phyloP scores from a whole-genome alignment of 148 eudicot species.

The Cornus florida region DNA sequence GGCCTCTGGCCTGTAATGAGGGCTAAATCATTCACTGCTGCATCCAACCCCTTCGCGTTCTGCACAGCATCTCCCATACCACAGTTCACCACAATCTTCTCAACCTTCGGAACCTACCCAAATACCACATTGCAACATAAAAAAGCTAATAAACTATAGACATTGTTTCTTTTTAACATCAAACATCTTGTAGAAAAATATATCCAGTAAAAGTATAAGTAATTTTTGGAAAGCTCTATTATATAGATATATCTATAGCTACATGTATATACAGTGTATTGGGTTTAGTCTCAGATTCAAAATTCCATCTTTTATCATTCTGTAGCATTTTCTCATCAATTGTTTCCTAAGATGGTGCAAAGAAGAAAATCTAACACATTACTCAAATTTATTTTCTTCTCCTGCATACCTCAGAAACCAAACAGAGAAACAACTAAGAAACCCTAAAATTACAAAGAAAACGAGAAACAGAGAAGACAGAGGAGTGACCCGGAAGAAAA shows the following conservation, averaged over 20 bases:
- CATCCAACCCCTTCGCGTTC: constrained; percentile 89
- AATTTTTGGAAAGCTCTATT: too few relatives aligned
- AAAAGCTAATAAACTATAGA: not conserved
- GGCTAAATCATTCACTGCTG: constrained; percentile 83
- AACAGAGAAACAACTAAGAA: not conserved
- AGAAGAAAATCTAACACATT: not conserved
- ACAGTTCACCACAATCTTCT: constrained; percentile 88
- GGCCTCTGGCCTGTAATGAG: constrained; percentile 90
- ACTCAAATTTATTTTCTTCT: not conserved
- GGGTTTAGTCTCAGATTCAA: too few relatives aligned
- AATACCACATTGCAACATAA: constrained; percentile 8
- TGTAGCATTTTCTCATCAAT: not conserved
- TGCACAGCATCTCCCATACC: constrained; percentile 97
- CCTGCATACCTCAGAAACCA: not conserved
- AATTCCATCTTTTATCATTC: too few relatives aligned
- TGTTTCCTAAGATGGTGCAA: not conserved
- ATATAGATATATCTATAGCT: too few relatives aligned
- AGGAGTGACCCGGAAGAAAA: too few relatives aligned
- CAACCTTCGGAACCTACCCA: constrained; percentile 81
- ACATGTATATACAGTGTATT: too few relatives aligned
- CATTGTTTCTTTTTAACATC: not conserved
- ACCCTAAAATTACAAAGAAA: not conserved
- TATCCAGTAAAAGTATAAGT: not conserved
- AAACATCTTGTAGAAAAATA: not conserved
- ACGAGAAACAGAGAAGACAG: too few relatives aligned